These are phyloP conservation scores for Lepiota brunneoincarnata DNA, from an alignment of 768 basidiomycete genomes.

Conservation along the genomic window DNA sequence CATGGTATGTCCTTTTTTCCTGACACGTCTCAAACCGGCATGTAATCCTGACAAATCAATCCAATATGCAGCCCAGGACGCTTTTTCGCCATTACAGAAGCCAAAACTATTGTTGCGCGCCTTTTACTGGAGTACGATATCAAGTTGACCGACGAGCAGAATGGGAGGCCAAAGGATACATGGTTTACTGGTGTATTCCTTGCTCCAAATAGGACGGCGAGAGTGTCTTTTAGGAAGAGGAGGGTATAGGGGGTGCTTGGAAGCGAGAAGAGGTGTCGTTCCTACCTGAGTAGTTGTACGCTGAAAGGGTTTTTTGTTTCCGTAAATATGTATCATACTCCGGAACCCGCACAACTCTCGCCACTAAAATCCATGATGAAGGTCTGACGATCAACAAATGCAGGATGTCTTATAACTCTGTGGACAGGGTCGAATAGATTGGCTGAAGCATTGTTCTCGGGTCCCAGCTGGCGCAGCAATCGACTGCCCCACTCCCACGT, in stretches of 20 bases:
- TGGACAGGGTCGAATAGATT: too few relatives aligned
- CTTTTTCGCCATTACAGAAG: slow-evolving; percentile 39
- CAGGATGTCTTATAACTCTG: too few relatives aligned
- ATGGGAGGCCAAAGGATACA: slow-evolving; percentile 4
- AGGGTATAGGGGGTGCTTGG: background rate
- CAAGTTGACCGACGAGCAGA: slow-evolving; percentile 19
- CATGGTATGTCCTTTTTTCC: slow-evolving; percentile 12
- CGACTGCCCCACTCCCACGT: too few relatives aligned
- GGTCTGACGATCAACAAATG: too few relatives aligned
- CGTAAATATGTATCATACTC: too few relatives aligned
- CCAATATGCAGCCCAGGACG: slow-evolving; percentile 28
- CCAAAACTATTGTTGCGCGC: slow-evolving; percentile 46
- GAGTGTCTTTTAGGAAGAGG: slow-evolving; percentile 16
- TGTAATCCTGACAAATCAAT: background rate
- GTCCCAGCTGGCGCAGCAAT: too few relatives aligned
- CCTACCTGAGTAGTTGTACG: too few relatives aligned
- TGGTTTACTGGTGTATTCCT: slow-evolving; percentile 16
- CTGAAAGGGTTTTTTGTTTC: too few relatives aligned
- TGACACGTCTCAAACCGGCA: background rate
- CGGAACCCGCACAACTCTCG: too few relatives aligned
- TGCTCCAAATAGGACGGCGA: slow-evolving; percentile 13
- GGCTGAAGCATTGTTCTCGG: too few relatives aligned
- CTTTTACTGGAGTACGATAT: slow-evolving; percentile 41
- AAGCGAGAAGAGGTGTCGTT: too few relatives aligned
- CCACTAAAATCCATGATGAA: too few relatives aligned